Evolutionary conservation across 2,329 filamentous ascomycete species (phyloP).

Genomic region (Aaosphaeria pasadenensis): DNA sequence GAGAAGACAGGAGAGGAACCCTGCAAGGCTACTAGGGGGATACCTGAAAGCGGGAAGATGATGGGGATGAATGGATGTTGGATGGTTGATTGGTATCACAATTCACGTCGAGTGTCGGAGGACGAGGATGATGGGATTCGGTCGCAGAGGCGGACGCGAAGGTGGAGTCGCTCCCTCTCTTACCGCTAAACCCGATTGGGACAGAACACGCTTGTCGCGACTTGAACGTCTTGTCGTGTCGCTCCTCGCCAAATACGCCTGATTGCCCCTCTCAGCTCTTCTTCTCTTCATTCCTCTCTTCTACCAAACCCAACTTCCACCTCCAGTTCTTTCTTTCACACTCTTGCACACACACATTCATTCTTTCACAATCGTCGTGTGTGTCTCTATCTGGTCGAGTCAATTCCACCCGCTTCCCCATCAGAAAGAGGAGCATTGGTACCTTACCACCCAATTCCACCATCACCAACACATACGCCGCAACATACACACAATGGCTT

Average conservation of each 20-base stretch:
- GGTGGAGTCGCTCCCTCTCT: background rate
- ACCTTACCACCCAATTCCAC: no score
- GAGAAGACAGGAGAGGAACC: background rate
- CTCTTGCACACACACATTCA: background rate
- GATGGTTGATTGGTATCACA: background rate
- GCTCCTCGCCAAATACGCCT: slow-evolving; percentile 2
- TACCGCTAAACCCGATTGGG: background rate
- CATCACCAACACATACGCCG: background rate
- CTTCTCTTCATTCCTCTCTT: slow-evolving; percentile 1
- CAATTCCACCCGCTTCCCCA: background rate
- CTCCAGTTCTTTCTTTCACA: background rate
- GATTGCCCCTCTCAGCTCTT: slow-evolving; percentile 6
- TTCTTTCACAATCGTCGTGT: background rate
- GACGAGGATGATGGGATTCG: no score
- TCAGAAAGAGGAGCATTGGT: background rate
- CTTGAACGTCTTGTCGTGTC: slow-evolving; percentile 17
- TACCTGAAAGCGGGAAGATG: background rate
- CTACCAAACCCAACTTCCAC: background rate
- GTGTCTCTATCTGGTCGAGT: slow-evolving; percentile 1
- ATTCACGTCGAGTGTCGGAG: background rate
- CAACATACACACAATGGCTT: slow-evolving; percentile 26
- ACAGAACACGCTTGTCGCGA: slow-evolving; percentile 20
- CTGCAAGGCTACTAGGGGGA: background rate
- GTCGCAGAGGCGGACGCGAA: background rate
- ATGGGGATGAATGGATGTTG: no score